phyloP scores from a whole-genome alignment of 2,329 filamentous ascomycete genomes.

The Fusarium neocosmosporiellum region DNA sequence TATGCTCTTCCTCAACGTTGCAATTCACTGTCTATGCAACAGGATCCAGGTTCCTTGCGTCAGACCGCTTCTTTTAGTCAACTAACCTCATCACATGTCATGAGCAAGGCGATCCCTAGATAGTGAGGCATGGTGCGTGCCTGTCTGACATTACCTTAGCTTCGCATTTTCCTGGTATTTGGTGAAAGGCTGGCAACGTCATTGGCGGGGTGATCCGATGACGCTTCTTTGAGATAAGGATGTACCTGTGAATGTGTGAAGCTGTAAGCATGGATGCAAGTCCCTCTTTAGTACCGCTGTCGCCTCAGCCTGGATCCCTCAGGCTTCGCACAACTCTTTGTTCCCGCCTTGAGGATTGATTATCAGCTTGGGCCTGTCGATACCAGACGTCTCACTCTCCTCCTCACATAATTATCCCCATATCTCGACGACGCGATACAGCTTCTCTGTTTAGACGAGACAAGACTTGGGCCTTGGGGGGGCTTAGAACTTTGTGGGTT shows the following conservation, averaged over 20 bases:
- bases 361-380: conserved; percentile 29
- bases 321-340: conserved; percentile 32
- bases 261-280: neutral
- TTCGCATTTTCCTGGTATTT: conserved; percentile 1
- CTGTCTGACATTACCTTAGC: conserved; percentile 22
- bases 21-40: neutral
- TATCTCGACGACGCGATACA: conserved; percentile 2
- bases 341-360: conserved; percentile 29
- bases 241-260: neutral
- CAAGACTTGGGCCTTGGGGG: conserved; percentile 22
- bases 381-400: conserved; percentile 30
- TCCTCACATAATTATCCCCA: conserved; percentile 26
- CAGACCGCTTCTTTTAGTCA: conserved; percentile 11
- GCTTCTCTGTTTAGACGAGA: conserved; percentile 32
- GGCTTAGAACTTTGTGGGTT: conserved; percentile 34
- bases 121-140: conserved; percentile 17
- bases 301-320: conserved; percentile 23
- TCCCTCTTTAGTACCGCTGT: conserved; percentile 14
- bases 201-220: conserved; percentile 46
- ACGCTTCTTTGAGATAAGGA: conserved; percentile 25
- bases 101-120: conserved; percentile 7
- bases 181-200: conserved; percentile 40
- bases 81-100: neutral
- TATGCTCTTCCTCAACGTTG: neutral
- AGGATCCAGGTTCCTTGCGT: neutral